phyloP scores from a whole-genome alignment of 1,139 yeast species.

The Scheffersomyces cryptocercus region DNA sequence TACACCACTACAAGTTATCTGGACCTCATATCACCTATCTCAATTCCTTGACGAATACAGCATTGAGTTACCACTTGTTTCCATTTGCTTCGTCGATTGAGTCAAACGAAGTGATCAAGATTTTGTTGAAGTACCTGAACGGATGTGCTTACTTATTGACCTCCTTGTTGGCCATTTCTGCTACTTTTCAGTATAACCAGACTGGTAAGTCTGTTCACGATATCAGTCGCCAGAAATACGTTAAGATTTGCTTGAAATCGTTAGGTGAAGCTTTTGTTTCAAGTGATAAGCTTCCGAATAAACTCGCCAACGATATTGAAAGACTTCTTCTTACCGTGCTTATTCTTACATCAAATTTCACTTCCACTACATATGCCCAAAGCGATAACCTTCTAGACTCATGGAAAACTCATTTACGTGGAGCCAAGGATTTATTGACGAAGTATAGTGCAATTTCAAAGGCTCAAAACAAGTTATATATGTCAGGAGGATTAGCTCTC shows the following conservation, averaged over 20 bases:
- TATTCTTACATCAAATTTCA: constrained; percentile 37
- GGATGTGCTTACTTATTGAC: constrained; percentile 38
- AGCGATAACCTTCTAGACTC: constrained; percentile 20
- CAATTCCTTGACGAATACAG: constrained; percentile 28
- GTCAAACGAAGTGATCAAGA: constrained; percentile 33
- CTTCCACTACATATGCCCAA: constrained; percentile 27
- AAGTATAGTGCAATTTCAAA: constrained; percentile 29
- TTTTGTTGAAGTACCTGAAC: constrained; percentile 35
- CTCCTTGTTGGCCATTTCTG: constrained; percentile 37
- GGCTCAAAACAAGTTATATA: constrained; percentile 7
- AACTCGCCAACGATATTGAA: constrained; percentile 33
- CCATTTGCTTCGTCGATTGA: constrained; percentile 43
- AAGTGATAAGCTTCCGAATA: constrained; percentile 9
- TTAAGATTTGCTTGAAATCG: constrained; percentile 31
- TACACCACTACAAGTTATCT: constrained; percentile 21
- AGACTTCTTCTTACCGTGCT: constrained; percentile 39
- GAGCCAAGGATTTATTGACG: constrained; percentile 41
- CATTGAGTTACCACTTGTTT: constrained; percentile 31
- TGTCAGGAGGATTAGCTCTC: constrained; percentile 42
- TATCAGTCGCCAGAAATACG: constrained; percentile 30
- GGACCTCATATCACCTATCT: constrained; percentile 37
- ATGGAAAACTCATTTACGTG: constrained; percentile 44
- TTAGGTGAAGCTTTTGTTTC: constrained; percentile 34
- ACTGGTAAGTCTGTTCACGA: constrained; percentile 34
- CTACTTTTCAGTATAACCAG: constrained; percentile 39